Percentiles rank a stretch among this genome's conserved stretches.
Evolutionary conservation across 768 basidiomycete species (phyloP).

Genomic region (Lepiota subincarnata): DNA sequence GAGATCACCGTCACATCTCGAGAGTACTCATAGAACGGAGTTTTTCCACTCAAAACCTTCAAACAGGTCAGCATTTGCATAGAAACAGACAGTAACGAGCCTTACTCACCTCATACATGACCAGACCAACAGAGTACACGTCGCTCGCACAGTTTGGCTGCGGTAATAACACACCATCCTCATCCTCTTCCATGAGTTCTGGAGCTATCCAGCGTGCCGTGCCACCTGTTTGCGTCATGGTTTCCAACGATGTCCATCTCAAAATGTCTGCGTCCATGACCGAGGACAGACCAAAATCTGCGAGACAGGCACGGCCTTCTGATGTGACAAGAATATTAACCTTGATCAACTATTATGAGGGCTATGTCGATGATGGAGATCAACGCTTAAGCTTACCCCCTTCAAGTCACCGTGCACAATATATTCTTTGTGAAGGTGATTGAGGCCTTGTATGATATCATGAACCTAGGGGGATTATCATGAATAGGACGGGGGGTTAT

Average conservation of each 20-base stretch:
- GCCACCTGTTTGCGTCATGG: background rate
- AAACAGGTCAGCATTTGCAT: background rate
- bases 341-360: background rate
- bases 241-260: background rate
- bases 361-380: no score
- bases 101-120: constrained; percentile 31
- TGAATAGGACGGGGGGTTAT: background rate
- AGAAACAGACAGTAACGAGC: no score
- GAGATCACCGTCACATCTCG: constrained; percentile 15
- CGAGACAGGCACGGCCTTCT: background rate
- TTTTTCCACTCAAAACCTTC: constrained; percentile 17
- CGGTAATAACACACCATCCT: background rate
- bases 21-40: constrained; percentile 15
- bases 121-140: constrained; percentile 38
- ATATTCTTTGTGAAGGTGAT: constrained; percentile 14
- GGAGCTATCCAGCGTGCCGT: constrained; percentile 1
- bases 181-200: background rate
- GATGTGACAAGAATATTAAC: background rate
- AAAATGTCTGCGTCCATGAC: background rate
- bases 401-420: constrained; percentile 19
- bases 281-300: background rate
- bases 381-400: constrained; percentile 12
- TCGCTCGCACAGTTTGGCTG: constrained; percentile 18
- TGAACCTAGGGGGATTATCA: background rate
- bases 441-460: constrained; percentile 14